Base-by-base conservation (phyloP, 1,284 basidiomycete genomes). In the Mycena citricolor region DNA sequence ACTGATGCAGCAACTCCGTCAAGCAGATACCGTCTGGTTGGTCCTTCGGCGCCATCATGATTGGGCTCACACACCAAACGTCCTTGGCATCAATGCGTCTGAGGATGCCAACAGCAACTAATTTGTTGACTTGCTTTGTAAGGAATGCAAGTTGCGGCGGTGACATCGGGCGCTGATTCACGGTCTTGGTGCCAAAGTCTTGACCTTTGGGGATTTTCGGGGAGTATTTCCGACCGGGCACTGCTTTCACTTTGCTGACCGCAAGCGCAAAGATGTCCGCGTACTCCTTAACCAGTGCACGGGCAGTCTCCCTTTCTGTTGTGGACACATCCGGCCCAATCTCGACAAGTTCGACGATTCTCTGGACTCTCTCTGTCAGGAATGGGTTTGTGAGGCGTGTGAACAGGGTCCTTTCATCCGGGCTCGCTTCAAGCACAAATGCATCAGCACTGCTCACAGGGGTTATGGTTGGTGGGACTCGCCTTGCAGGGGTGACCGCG, bases 121-220 rank as follows among this genome's bases (percentile, higher is more conserved):
- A 55, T 31, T 63, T 52, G 31, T 68, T 62, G 2, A 70, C 35
- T 2, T 55, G 57, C 3, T 50, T 51, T 23, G 64, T 41, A 8
- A 68, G 49, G 44, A 55, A 68, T 8, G 47, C 33, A 2, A 44
- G 43, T 47, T 70, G 64, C 4, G 61, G 57, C 36, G 54, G 57
- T 11, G 57, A 61, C 0, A 67, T 49, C 0, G 60, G 54, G 4
- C 45, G 39, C 31, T 62, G 62, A 24, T 55, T 26, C 1, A 62
- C 53, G n/a, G 59, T 49, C 36, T 58, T 57, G 5, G 49, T 54
- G 4, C 31, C 22, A 42, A 61, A 61, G 7, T 10, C 52, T 8
- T 51, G 16, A 12, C 39, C 51, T 11, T 39, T 32, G 0, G 49
- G 51, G 10, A 60, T 49, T 42, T 60, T 48, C 8, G 60, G 29